These are phyloP conservation scores for Saxispiralis lemnorum DNA, from an alignment of 495 filamentous ascomycete genomes.

Conservation along the genomic window DNA sequence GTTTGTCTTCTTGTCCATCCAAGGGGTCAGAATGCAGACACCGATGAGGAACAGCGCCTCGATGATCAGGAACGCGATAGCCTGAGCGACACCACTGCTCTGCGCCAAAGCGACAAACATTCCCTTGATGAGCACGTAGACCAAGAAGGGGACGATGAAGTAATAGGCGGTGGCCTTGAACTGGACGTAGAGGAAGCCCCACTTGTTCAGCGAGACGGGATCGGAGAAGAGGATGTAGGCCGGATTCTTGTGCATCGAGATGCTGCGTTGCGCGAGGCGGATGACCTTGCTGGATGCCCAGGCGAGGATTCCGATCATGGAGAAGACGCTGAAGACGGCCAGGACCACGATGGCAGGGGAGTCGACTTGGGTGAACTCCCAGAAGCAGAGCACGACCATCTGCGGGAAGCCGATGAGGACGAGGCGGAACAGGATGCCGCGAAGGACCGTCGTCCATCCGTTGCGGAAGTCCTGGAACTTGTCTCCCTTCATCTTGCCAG, in stretches of 20 bases:
- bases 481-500: constrained; percentile 65
- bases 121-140: constrained; percentile 67
- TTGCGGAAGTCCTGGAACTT: constrained; percentile 89
- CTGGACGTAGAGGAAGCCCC: constrained; percentile 96
- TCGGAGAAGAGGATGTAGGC: constrained; percentile 97
- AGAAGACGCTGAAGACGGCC: constrained; percentile 76
- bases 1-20: constrained; percentile 99
- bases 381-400: constrained; percentile 78
- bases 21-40: constrained; percentile 68
- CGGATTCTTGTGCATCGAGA: constrained; percentile 85
- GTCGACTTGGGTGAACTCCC: constrained; percentile 79
- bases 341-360: constrained; percentile 76
- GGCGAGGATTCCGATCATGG: constrained; percentile 57
- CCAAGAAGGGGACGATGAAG: constrained; percentile 71
- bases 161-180: constrained; percentile 95
- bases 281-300: constrained; percentile 87
- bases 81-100: constrained; percentile 53
- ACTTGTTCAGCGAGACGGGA: constrained; percentile 81
- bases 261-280: constrained; percentile 69
- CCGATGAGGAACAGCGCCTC: constrained; percentile 66
- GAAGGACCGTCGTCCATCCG: constrained; percentile 71
- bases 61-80: constrained; percentile 68
- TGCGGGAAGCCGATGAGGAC: constrained; percentile 88
- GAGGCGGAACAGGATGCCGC: constrained; percentile 82
- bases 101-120: constrained; percentile 86